Percentiles rank a stretch among this genome's conserved stretches.
Evolutionary conservation across 179 eudicot genomes (phyloP).

Genomic region (Spinacia oleracea): DNA sequence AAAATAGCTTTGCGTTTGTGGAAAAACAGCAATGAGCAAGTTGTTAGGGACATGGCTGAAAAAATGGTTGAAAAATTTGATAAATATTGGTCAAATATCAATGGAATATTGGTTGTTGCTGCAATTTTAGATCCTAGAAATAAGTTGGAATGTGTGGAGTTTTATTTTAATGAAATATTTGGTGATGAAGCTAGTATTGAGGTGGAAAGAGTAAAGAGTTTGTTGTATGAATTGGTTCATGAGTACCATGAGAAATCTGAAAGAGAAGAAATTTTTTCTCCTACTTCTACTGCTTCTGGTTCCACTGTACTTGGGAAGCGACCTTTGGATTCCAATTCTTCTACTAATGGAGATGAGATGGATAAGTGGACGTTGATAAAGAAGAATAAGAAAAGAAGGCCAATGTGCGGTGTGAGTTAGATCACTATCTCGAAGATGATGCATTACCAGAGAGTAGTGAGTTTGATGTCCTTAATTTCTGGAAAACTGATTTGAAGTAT

Average conservation of each 20-base stretch:
- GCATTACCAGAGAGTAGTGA: constrained; percentile 11
- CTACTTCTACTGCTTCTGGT: background rate
- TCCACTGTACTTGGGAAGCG: too few species aligned
- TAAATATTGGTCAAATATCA: too few species aligned
- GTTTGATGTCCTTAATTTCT: too few species aligned
- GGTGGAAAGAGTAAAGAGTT: background rate
- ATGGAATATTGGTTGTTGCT: too few species aligned
- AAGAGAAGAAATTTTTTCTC: background rate
- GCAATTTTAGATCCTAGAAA: too few species aligned
- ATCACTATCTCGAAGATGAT: constrained; percentile 20
- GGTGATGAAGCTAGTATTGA: too few species aligned
- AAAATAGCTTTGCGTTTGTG: too few species aligned
- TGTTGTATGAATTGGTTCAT: background rate
- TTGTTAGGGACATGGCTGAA: too few species aligned
- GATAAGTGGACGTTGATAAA: constrained; percentile 10
- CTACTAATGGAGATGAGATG: background rate
- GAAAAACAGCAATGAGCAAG: too few species aligned
- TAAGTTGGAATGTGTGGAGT: background rate
- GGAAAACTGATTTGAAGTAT: constrained; percentile 15
- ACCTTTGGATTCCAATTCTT: background rate
- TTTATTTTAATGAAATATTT: background rate
- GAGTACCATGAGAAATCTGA: background rate
- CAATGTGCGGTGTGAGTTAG: constrained; percentile 18
- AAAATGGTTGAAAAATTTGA: too few species aligned
- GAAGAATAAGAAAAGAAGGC: constrained; percentile 15